Percentiles rank a stretch among this genome's conserved stretches.
Conservation (phyloP, 2,329 filamentous ascomycete species). For the Cladosporium sp. region DNA sequence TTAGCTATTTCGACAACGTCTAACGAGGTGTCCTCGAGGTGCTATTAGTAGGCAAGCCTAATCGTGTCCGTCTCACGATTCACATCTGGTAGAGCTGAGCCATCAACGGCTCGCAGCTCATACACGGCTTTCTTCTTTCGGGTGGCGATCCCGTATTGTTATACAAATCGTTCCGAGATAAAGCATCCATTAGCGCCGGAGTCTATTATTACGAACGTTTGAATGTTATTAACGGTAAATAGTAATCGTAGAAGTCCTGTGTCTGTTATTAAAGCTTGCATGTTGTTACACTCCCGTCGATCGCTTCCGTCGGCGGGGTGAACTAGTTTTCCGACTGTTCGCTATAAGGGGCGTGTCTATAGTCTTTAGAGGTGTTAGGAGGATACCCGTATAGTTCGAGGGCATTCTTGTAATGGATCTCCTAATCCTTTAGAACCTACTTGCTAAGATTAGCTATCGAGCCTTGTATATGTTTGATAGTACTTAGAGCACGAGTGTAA, state of each 20-base stretch:
- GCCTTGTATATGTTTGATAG: background rate
- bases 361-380: background rate
- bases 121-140: slow-evolving; percentile 21
- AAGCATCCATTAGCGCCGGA: slow-evolving; percentile 22
- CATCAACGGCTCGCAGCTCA: slow-evolving; percentile 19
- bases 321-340: slow-evolving; percentile 19
- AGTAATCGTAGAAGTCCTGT: slow-evolving; percentile 12
- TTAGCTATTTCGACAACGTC: slow-evolving; percentile 22
- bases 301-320: slow-evolving; percentile 15
- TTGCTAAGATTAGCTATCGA: background rate
- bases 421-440: background rate
- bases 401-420: background rate
- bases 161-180: slow-evolving; percentile 17
- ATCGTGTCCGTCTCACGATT: slow-evolving; percentile 21
- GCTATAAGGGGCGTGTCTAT: too few relatives aligned
- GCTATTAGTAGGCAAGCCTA: slow-evolving; percentile 18
- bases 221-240: slow-evolving; percentile 15
- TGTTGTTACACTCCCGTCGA: slow-evolving; percentile 10
- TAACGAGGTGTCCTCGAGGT: slow-evolving; percentile 22
- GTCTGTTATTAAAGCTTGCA: background rate
- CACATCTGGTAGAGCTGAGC: slow-evolving; percentile 20
- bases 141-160: slow-evolving; percentile 19
- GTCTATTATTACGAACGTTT: slow-evolving; percentile 19
- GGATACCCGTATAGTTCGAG: background rate
- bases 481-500: background rate